Conservation (phyloP, 768 basidiomycete species). For the Leucosporidium yakuticum region DNA sequence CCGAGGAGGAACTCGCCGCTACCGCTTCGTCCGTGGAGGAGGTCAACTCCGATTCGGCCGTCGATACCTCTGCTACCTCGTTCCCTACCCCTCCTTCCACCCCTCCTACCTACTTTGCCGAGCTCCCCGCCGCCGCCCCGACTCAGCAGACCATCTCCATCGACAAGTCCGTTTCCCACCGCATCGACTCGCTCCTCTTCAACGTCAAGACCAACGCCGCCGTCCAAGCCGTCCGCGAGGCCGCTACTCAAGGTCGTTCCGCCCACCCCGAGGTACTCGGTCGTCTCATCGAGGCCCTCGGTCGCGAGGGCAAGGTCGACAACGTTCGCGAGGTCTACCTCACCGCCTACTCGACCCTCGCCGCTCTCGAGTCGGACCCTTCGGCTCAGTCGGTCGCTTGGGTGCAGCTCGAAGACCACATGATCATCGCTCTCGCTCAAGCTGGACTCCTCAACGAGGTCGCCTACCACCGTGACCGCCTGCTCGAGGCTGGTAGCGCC, state of each 20-base stretch:
- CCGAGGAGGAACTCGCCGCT: not conserved
- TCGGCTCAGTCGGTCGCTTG: constrained; percentile 56
- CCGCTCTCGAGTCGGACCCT: constrained; percentile 49
- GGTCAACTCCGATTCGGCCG: not conserved
- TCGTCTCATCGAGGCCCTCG: constrained; percentile 62
- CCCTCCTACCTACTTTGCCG: constrained; percentile 23
- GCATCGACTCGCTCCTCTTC: constrained; percentile 9
- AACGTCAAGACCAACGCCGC: not conserved
- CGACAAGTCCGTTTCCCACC: constrained; percentile 3
- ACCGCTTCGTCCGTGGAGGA: not conserved
- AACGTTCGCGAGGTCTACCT: constrained; percentile 63
- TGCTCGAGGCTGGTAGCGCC: constrained; percentile 67
- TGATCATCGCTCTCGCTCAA: constrained; percentile 81
- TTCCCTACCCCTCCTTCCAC: constrained; percentile 28
- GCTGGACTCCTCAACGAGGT: constrained; percentile 71
- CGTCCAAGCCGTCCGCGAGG: constrained; percentile 2
- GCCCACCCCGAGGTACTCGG: constrained; percentile 55
- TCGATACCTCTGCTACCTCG: constrained; percentile 11
- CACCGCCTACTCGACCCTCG: constrained; percentile 59
- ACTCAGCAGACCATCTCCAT: constrained; percentile 14
- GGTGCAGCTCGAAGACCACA: constrained; percentile 75
- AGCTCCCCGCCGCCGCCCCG: constrained; percentile 16
- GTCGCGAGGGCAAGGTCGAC: constrained; percentile 54
- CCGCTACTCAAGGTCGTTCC: constrained; percentile 44
- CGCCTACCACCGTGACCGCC: constrained; percentile 68